Conservation (phyloP, 805 yeast genomes). For the Zygoascus tannicola region DNA sequence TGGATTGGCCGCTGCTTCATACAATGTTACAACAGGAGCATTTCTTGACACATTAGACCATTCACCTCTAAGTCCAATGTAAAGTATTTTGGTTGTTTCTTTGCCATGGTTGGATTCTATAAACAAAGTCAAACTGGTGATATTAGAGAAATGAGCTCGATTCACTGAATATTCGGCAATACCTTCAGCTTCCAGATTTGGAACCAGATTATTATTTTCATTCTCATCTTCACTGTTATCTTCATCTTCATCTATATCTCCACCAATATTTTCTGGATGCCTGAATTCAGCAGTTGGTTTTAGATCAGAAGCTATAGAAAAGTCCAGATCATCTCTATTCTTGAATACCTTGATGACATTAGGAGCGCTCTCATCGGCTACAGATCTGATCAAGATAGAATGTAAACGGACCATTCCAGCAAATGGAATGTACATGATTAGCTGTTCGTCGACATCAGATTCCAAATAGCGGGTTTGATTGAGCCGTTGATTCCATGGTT, state of each 20-base stretch:
- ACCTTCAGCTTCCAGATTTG: slow-evolving; percentile 32
- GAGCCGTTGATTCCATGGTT: slow-evolving; percentile 41
- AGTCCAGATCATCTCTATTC: slow-evolving; percentile 62
- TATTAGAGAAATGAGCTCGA: slow-evolving; percentile 61
- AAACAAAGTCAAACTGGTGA: slow-evolving; percentile 57
- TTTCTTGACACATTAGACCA: slow-evolving; percentile 32
- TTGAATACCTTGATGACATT: slow-evolving; percentile 59
- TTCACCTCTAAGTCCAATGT: slow-evolving; percentile 70
- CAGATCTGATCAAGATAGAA: slow-evolving; percentile 61
- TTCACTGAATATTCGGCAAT: slow-evolving; percentile 81
- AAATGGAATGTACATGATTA: slow-evolving; percentile 72
- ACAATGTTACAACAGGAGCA: slow-evolving; percentile 68
- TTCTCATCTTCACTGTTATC: not conserved
- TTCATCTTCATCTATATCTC: slow-evolving; percentile 27
- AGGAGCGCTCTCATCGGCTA: slow-evolving; percentile 59
- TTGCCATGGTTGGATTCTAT: slow-evolving; percentile 57
- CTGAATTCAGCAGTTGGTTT: slow-evolving; percentile 44
- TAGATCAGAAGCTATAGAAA: slow-evolving; percentile 45
- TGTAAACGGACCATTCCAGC: slow-evolving; percentile 64
- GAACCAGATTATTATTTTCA: not conserved
- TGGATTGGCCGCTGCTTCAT: slow-evolving; percentile 91
- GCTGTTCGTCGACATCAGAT: slow-evolving; percentile 76
- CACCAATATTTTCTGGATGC: slow-evolving; percentile 49
- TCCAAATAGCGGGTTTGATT: slow-evolving; percentile 37
- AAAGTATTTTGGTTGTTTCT: slow-evolving; percentile 49